phyloP scores from a whole-genome alignment of 1,284 basidiomycete species.

The Tremellales sp. region DNA sequence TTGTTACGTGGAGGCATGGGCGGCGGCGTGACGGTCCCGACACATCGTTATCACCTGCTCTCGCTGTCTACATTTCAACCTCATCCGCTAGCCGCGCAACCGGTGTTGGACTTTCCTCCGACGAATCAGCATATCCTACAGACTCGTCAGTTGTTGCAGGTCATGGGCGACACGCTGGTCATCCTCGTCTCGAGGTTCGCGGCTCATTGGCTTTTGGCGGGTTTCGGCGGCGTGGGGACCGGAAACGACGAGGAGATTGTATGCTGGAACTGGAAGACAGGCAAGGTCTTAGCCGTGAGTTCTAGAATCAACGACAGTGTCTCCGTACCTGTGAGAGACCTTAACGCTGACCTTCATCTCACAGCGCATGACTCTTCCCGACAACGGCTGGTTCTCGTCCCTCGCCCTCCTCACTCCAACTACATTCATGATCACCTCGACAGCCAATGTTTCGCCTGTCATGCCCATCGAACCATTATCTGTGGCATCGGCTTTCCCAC shows the following conservation, averaged over 20 bases:
- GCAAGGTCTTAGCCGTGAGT: constrained; percentile 36
- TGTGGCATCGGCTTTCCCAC: constrained; percentile 21
- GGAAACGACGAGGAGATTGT: constrained; percentile 41
- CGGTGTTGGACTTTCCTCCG: constrained; percentile 39
- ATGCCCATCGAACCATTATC: constrained; percentile 12
- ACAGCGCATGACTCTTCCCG: constrained; percentile 27
- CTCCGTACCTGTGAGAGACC: too few relatives aligned
- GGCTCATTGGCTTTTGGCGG: constrained; percentile 27
- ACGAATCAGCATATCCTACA: constrained; percentile 14
- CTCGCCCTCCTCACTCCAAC: constrained; percentile 29
- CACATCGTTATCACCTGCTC: constrained; percentile 44
- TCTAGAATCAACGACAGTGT: too few relatives aligned
- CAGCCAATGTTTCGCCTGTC: constrained; percentile 23
- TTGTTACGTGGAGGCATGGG: too few relatives aligned
- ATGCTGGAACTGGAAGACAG: constrained; percentile 49
- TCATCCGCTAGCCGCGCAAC: constrained; percentile 36
- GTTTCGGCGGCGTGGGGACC: constrained; percentile 20
- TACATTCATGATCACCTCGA: constrained; percentile 32
- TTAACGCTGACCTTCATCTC: background rate
- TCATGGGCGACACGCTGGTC: constrained; percentile 45
- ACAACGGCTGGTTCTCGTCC: constrained; percentile 32
- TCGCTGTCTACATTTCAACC: constrained; percentile 38
- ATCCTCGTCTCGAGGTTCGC: constrained; percentile 32
- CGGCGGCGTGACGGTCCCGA: constrained; percentile 22
- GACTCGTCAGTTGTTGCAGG: constrained; percentile 44